phyloP scores from a whole-genome alignment of 768 basidiomycete genomes.

The Phanerochaete sordida region DNA sequence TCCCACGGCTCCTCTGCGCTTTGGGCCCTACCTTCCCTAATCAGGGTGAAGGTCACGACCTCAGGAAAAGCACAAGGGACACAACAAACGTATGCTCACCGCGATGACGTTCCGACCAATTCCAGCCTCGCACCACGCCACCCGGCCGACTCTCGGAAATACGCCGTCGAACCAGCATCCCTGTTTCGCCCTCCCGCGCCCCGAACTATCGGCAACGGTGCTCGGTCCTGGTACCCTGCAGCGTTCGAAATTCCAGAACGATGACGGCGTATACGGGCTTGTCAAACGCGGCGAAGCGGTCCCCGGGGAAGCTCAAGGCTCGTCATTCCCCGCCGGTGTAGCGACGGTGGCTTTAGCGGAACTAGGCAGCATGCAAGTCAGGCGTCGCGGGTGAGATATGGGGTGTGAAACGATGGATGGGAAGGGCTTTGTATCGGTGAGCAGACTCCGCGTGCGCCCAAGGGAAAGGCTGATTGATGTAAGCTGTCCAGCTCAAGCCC shows the following conservation, averaged over 20 bases:
- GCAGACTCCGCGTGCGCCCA: neutral
- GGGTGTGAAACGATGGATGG: neutral
- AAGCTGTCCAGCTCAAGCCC: no score
- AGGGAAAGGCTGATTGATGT: neutral
- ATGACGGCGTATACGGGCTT: no score
- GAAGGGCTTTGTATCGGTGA: neutral
- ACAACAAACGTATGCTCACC: no score
- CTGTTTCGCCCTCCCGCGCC: constrained; percentile 6
- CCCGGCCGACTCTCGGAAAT: neutral
- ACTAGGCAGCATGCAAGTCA: neutral
- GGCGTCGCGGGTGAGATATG: neutral
- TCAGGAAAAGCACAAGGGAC: no score
- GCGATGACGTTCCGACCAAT: no score
- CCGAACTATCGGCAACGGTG: neutral
- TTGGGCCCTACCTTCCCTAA: no score
- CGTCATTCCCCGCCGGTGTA: neutral
- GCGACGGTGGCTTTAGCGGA: neutral
- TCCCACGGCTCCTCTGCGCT: no score
- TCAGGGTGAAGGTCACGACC: no score
- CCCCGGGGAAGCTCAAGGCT: neutral
- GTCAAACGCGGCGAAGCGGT: neutral
- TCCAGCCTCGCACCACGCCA: neutral
- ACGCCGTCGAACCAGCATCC: neutral
- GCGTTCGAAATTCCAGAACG: no score
- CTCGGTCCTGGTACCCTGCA: no score